Percentiles rank a stretch among this genome's conserved stretches.
phyloP scores from a whole-genome alignment of 2,329 filamentous ascomycete species.

The Colletotrichum cuscutae region DNA sequence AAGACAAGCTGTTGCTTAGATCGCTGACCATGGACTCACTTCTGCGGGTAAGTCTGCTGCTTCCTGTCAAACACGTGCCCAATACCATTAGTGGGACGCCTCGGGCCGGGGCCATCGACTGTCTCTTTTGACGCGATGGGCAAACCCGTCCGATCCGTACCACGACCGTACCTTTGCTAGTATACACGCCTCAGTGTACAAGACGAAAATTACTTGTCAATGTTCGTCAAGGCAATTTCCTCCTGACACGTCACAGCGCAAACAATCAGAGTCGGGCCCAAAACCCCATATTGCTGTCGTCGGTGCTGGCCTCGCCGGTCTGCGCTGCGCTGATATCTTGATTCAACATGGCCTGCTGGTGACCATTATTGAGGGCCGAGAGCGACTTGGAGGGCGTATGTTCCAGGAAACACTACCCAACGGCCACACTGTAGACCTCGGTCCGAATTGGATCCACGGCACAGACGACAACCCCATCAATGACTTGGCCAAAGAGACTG shows the following conservation, averaged over 20 bases:
- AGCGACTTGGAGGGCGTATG: slow-evolving; percentile 74
- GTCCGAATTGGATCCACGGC: slow-evolving; percentile 86
- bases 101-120: slow-evolving; percentile 9
- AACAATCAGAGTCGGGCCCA: slow-evolving; percentile 35
- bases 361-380: slow-evolving; percentile 75
- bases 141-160: slow-evolving; percentile 1
- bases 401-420: slow-evolving; percentile 61
- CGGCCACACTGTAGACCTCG: slow-evolving; percentile 64
- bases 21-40: slow-evolving; percentile 45
- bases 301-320: slow-evolving; percentile 75
- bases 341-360: slow-evolving; percentile 73
- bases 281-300: slow-evolving; percentile 72
- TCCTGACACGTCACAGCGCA: slow-evolving; percentile 31
- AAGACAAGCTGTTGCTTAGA: slow-evolving; percentile 41
- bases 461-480: slow-evolving; percentile 77
- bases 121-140: slow-evolving; percentile 20
- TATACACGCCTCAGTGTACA: not conserved
- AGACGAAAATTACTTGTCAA: not conserved
- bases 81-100: slow-evolving; percentile 30
- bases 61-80: slow-evolving; percentile 22
- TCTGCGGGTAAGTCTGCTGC: slow-evolving; percentile 46
- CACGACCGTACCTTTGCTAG: slow-evolving; percentile 8
- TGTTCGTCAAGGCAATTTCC: slow-evolving; percentile 5
- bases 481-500: slow-evolving; percentile 71
- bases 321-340: slow-evolving; percentile 77